phyloP scores from a whole-genome alignment of 805 yeast genomes.

The Millerago galiae region DNA sequence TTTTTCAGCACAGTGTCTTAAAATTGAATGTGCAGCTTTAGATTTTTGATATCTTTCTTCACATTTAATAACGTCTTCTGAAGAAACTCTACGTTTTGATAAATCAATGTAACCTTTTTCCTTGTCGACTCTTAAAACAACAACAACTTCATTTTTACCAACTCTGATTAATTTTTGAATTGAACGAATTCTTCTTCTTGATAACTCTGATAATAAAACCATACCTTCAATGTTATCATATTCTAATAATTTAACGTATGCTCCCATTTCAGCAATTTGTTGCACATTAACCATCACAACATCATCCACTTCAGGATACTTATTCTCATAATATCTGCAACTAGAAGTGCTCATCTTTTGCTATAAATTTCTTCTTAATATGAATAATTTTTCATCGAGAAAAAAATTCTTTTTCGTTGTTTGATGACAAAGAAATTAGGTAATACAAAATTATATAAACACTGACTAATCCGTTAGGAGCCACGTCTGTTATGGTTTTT shows the following conservation, averaged over 20 bases:
- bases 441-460: too few species aligned
- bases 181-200: slow-evolving; percentile 97
- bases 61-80: slow-evolving; percentile 95
- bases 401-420: too few species aligned
- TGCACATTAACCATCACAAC: slow-evolving; percentile 98
- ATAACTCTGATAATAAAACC: slow-evolving; percentile 91
- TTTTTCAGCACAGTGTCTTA: slow-evolving; percentile 97
- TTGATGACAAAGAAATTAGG: too few species aligned
- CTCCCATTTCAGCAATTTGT: slow-evolving; percentile 99
- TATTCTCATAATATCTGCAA: slow-evolving; percentile 96
- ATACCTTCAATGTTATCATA: slow-evolving; percentile 98
- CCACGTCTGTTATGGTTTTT: too few species aligned
- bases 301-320: slow-evolving; percentile 97
- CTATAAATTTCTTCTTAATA: too few species aligned
- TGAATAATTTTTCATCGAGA: too few species aligned
- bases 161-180: slow-evolving; percentile 96
- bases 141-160: slow-evolving; percentile 97
- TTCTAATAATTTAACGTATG: slow-evolving; percentile 91
- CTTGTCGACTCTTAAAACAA: slow-evolving; percentile 95
- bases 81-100: slow-evolving; percentile 95
- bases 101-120: slow-evolving; percentile 98
- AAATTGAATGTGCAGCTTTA: slow-evolving; percentile 95
- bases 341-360: slow-evolving; percentile 77
- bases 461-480: too few species aligned
- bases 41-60: slow-evolving; percentile 96